Evolutionary conservation across 2,329 filamentous ascomycete species (phyloP), one percentile per base, ranked within the genome.

Genomic region (Alternaria brassicae): DNA sequence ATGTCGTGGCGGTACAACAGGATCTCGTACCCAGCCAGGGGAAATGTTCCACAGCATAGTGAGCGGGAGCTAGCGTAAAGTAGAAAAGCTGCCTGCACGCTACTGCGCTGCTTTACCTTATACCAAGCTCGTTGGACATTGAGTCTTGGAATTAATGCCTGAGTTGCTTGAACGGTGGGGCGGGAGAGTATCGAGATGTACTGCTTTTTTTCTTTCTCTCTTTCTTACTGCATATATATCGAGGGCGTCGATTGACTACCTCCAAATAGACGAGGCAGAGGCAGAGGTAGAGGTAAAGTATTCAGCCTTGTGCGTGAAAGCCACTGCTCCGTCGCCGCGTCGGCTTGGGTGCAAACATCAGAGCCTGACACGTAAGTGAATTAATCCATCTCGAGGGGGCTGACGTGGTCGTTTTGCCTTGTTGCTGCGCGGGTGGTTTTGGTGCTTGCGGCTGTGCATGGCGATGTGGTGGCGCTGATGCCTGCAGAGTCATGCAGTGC

Each of bases 401-500:
- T 34, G 28, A 23, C 28, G 44, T 36, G 28, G 44, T 48, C 3
- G 13, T n/a, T 25, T 15, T 34, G 28, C 44, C 44, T 48, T 15
- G 28, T 36, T 48, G 19, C 17, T 32, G 23, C 44, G 19, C 25
- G 28, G 21, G 28, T 17, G 28, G 36, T 12, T 21, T 15, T 25
- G 19, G 44, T 48, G 44, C 9, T n/a, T 48, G 44, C 19, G 44
- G 44, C 44, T 48, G 44, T 48, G 30, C 30, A 34, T 47, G 13
- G 44, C 21, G 44, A 23, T 36, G 44, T 47, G 17, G 44, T 36
- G 44, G 44, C 44, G 44, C 44, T 48, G 30, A 48, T 48, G 44
- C 44, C 44, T 48, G 30, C 37, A 40, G 15, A 19, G 19, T 25
- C 28, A 17, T 12, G 13, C 19, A 32, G 5, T 21, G 21, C 28